Conservation (phyloP, 768 basidiomycete species). For the Boletus pseudo-olivaceus region DNA sequence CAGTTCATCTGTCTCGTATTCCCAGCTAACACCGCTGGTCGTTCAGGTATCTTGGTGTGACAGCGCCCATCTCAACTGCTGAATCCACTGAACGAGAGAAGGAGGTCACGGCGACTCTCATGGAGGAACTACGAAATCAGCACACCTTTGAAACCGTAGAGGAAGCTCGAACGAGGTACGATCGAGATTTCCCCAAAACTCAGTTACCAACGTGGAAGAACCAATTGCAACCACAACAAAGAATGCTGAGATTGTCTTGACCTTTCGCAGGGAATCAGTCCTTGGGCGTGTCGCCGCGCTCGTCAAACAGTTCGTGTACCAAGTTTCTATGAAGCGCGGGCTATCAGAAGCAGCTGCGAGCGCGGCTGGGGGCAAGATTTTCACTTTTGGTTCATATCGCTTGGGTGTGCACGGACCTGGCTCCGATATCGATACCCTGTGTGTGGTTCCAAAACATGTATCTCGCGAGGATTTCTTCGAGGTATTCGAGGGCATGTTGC, state of each 20-base stretch:
- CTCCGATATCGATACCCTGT: slow-evolving; percentile 96
- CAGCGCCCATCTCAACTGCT: slow-evolving; percentile 75
- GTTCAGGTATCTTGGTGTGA: slow-evolving; percentile 73
- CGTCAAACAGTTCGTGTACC: slow-evolving; percentile 90
- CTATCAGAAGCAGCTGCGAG: slow-evolving; percentile 84
- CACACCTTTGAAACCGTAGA: slow-evolving; percentile 88
- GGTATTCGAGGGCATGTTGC: slow-evolving; percentile 85
- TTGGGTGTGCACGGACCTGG: slow-evolving; percentile 96
- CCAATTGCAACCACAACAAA: neutral
- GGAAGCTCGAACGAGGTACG: slow-evolving; percentile 81
- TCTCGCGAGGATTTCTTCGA: slow-evolving; percentile 95
- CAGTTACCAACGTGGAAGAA: slow-evolving; percentile 1
- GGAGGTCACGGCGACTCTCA: slow-evolving; percentile 78
- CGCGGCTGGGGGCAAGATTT: slow-evolving; percentile 96
- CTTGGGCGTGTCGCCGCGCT: slow-evolving; percentile 85
- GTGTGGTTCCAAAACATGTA: slow-evolving; percentile 96
- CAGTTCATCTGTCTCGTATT: neutral
- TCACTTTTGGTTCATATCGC: slow-evolving; percentile 97
- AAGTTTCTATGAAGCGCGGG: slow-evolving; percentile 73
- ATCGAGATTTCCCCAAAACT: slow-evolving; percentile 14
- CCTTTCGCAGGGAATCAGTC: slow-evolving; percentile 74
- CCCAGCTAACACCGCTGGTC: slow-evolving; percentile 9
- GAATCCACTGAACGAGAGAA: slow-evolving; percentile 78
- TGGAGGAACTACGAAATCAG: slow-evolving; percentile 86
- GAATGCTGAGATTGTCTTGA: slow-evolving; percentile 22